These are phyloP conservation scores for Talaromyces pinophilus DNA, from an alignment of 2,329 filamentous ascomycete genomes.

Conservation along the genomic window DNA sequence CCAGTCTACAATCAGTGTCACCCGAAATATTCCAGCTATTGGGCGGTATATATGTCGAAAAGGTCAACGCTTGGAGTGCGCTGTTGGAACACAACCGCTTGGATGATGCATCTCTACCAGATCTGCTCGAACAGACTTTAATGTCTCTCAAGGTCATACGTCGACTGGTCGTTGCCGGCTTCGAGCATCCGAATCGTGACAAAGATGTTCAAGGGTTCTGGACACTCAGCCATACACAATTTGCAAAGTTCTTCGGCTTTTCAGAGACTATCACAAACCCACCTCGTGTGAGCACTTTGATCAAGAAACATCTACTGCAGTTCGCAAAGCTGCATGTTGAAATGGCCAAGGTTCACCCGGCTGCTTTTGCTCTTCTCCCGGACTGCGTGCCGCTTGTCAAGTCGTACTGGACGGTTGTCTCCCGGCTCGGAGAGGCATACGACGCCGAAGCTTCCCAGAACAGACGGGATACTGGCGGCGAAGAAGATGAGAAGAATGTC, in stretches of 20 bases:
- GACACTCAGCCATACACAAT: constrained; percentile 73
- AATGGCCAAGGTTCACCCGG: constrained; percentile 76
- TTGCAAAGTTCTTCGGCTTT: constrained; percentile 71
- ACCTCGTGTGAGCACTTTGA: constrained; percentile 57
- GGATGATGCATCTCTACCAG: constrained; percentile 60
- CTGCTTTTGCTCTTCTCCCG: constrained; percentile 79
- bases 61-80: constrained; percentile 68
- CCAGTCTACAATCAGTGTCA: constrained; percentile 72
- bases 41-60: constrained; percentile 73
- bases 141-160: constrained; percentile 77
- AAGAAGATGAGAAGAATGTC: constrained; percentile 57
- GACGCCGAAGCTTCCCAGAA: constrained; percentile 27
- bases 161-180: constrained; percentile 76
- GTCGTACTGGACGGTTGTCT: constrained; percentile 82
- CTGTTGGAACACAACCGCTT: constrained; percentile 61
- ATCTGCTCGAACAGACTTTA: constrained; percentile 74
- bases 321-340: constrained; percentile 88
- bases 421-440: constrained; percentile 72
- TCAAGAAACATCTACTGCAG: constrained; percentile 87
- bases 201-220: constrained; percentile 77
- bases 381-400: constrained; percentile 74
- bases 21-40: constrained; percentile 83
- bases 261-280: constrained; percentile 60
- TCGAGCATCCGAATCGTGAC: constrained; percentile 79
- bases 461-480: constrained; percentile 47